Percentiles rank a stretch among this genome's conserved stretches.
Evolutionary conservation across 805 yeast species (phyloP).

Genomic region (Candida insectalens): DNA sequence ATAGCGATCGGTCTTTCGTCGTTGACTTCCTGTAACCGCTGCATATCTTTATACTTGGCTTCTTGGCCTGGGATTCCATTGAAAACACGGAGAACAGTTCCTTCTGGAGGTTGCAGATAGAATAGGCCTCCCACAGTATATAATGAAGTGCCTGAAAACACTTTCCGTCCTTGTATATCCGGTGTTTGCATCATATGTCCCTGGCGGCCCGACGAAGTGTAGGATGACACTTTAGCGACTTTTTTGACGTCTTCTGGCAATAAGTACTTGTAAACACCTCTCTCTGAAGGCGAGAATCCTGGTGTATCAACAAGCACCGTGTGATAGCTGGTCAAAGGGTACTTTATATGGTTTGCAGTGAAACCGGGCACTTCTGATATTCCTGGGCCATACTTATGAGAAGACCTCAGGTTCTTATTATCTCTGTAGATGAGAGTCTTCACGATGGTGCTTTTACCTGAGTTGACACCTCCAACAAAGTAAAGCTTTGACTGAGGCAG

Average conservation of each 20-base stretch:
- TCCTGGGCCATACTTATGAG: slow-evolving; percentile 32
- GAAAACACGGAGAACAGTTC: slow-evolving; percentile 37
- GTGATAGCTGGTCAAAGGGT: slow-evolving; percentile 13
- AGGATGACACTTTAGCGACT: slow-evolving; percentile 3
- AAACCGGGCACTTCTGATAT: slow-evolving; percentile 55
- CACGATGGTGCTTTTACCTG: slow-evolving; percentile 60
- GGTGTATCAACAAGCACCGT: slow-evolving; percentile 35
- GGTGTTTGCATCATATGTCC: slow-evolving; percentile 4
- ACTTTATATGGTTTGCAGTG: slow-evolving; percentile 39
- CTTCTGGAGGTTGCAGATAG: slow-evolving; percentile 44
- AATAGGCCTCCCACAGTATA: slow-evolving; percentile 52
- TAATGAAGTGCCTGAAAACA: slow-evolving; percentile 16
- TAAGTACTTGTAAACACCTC: slow-evolving; percentile 23
- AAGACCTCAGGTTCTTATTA: slow-evolving; percentile 14
- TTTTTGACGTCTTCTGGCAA: slow-evolving; percentile 6
- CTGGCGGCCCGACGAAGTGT: slow-evolving; percentile 3
- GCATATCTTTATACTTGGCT: slow-evolving; percentile 23
- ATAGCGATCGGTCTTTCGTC: slow-evolving; percentile 18
- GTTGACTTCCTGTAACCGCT: slow-evolving; percentile 22
- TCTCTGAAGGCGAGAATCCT: slow-evolving; percentile 26
- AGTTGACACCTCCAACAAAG: slow-evolving; percentile 57
- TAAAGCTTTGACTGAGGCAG: slow-evolving; percentile 32
- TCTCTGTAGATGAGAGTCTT: slow-evolving; percentile 28
- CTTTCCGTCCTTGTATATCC: slow-evolving; percentile 6
- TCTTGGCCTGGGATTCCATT: slow-evolving; percentile 24